A percentile compares a stretch with the other conserved stretches of the same genome.
Conservation (phyloP, 148 eudicot species). For the Pouteria glomerata region DNA sequence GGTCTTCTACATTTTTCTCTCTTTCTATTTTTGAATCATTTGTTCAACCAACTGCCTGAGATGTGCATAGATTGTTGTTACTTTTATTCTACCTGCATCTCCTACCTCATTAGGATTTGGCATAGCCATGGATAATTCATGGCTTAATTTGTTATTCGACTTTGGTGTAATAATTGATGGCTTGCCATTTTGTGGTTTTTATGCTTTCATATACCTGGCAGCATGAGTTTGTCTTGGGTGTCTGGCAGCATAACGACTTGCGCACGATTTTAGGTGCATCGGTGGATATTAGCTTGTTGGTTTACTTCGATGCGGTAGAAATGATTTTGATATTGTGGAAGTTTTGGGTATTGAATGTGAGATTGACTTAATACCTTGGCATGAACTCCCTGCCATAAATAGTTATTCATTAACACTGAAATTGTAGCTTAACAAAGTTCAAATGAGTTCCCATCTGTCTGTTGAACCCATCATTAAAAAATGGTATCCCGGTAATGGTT, state of each 20-base stretch:
- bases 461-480: no score
- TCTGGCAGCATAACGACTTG: background rate
- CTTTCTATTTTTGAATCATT: background rate
- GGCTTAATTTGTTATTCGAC: background rate
- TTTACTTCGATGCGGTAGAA: background rate
- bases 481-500: no score
- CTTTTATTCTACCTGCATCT: background rate
- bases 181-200: background rate
- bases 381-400: no score
- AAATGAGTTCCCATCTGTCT: no score
- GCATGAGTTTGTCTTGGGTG: background rate
- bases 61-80: background rate
- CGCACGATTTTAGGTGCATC: background rate
- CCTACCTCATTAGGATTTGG: background rate
- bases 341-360: background rate
- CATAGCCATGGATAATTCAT: background rate
- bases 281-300: background rate
- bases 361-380: no score
- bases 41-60: background rate
- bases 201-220: background rate
- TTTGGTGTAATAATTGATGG: background rate
- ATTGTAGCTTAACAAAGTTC: no score
- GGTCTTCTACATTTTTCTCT: background rate
- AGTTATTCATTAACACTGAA: no score
- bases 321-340: background rate